phyloP scores from a whole-genome alignment of 1,284 basidiomycete species.

The Cystobasidiaceae sp. region DNA sequence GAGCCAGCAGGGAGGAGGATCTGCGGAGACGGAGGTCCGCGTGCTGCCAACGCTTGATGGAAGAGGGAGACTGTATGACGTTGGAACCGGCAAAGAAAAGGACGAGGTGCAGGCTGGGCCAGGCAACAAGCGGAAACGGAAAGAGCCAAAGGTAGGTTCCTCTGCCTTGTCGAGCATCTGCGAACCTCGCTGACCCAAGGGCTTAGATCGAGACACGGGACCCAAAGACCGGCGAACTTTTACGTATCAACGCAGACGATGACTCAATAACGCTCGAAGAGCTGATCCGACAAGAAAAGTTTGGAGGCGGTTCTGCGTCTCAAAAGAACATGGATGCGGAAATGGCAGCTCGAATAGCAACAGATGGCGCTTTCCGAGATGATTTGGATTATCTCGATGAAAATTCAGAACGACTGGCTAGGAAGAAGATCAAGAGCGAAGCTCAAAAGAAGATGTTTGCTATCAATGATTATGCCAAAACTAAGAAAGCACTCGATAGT shows the following conservation, averaged over 20 bases:
- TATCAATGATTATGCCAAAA: constrained; percentile 91
- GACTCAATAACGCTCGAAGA: constrained; percentile 80
- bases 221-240: constrained; percentile 74
- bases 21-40: constrained; percentile 56
- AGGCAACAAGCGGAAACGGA: constrained; percentile 19
- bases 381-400: constrained; percentile 94
- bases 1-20: constrained; percentile 11
- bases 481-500: constrained; percentile 76
- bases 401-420: constrained; percentile 83
- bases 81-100: constrained; percentile 62
- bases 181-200: background rate
- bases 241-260: constrained; percentile 79
- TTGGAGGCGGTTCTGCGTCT: constrained; percentile 78
- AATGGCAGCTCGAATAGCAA: constrained; percentile 78
- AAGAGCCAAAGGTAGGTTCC: background rate
- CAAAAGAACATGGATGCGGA: constrained; percentile 88
- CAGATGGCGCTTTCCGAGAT: constrained; percentile 79
- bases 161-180: background rate
- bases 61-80: constrained; percentile 80
- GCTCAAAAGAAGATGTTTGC: constrained; percentile 96
- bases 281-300: constrained; percentile 84
- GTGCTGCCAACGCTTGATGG: constrained; percentile 87
- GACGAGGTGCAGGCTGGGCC: constrained; percentile 57
- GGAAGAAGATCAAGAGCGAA: constrained; percentile 90
- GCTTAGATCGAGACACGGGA: constrained; percentile 76